Conservation (phyloP, 371 early-diverging fungal species). For the Cladochytrium tenue region DNA sequence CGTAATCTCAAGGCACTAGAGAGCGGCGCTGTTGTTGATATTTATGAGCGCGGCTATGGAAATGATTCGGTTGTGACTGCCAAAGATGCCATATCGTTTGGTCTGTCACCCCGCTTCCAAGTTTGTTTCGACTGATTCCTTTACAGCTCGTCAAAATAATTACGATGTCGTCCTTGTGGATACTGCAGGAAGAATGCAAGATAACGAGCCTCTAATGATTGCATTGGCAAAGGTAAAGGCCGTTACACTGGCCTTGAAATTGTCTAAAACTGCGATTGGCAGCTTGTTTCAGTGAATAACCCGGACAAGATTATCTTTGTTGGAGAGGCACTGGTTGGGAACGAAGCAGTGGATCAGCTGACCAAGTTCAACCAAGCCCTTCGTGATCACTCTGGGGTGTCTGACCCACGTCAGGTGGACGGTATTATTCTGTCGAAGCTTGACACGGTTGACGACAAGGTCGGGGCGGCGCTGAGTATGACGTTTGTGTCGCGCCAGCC, state of each 20-base stretch:
- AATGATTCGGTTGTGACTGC: slow-evolving; percentile 98
- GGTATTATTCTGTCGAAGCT: slow-evolving; percentile 97
- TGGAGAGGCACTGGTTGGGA: slow-evolving; percentile 99
- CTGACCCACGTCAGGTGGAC: slow-evolving; percentile 83
- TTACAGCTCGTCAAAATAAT: slow-evolving; percentile 50
- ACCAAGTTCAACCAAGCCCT: slow-evolving; percentile 97
- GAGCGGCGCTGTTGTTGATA: slow-evolving; percentile 77
- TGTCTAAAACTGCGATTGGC: too few relatives aligned
- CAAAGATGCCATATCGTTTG: slow-evolving; percentile 91
- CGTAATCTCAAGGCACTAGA: slow-evolving; percentile 82
- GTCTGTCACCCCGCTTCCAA: slow-evolving; percentile 28
- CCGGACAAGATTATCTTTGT: slow-evolving; percentile 99
- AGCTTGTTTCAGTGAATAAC: slow-evolving; percentile 88
- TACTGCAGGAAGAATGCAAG: slow-evolving; percentile 99
- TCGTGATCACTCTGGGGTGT: slow-evolving; percentile 71
- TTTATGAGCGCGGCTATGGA: slow-evolving; percentile 98
- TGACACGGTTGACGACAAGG: slow-evolving; percentile 99
- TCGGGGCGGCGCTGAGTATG: slow-evolving; percentile 97
- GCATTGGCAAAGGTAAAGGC: slow-evolving; percentile 88
- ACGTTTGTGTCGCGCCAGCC: slow-evolving; percentile 94
- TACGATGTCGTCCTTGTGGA: slow-evolving; percentile 99
- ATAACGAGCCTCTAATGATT: slow-evolving; percentile 97
- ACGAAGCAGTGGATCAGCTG: slow-evolving; percentile 97
- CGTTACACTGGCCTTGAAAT: too few relatives aligned
- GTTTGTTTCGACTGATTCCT: too few relatives aligned